Evolutionary conservation across 768 basidiomycete species (phyloP).

Genomic region (Boletus rubropictus): DNA sequence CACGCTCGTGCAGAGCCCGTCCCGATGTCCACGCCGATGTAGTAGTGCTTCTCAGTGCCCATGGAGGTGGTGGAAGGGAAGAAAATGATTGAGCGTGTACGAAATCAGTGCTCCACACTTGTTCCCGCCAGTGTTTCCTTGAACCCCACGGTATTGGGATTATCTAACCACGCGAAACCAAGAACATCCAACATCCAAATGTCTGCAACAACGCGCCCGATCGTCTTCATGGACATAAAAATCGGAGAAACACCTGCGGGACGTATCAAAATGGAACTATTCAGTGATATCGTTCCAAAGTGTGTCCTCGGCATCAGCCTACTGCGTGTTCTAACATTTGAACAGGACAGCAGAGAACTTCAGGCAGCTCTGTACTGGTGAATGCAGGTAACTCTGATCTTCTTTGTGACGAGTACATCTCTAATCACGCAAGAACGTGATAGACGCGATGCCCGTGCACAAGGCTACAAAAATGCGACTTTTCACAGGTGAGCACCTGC

Average conservation of each 20-base stretch:
- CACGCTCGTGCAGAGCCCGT: constrained; percentile 91
- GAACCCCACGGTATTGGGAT: neutral
- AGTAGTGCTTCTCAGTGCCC: constrained; percentile 40
- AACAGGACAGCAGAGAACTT: constrained; percentile 95
- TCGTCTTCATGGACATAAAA: constrained; percentile 96
- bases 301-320: constrained; percentile 32
- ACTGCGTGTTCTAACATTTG: constrained; percentile 1
- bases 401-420: neutral
- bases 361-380: constrained; percentile 95
- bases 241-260: constrained; percentile 97
- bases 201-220: constrained; percentile 59
- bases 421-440: constrained; percentile 12
- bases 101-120: constrained; percentile 11
- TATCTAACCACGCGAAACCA: too few relatives aligned
- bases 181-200: constrained; percentile 19
- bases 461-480: constrained; percentile 87
- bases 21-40: constrained; percentile 80
- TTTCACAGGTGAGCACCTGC: constrained; percentile 71
- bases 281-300: constrained; percentile 95
- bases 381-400: constrained; percentile 60
- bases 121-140: neutral
- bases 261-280: constrained; percentile 94
- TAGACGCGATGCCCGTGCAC: constrained; percentile 63
- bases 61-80: constrained; percentile 21
- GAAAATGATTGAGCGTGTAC: constrained; percentile 2